Conservation (phyloP, 75 land plant species). For the Ceratopteris richardii region DNA sequence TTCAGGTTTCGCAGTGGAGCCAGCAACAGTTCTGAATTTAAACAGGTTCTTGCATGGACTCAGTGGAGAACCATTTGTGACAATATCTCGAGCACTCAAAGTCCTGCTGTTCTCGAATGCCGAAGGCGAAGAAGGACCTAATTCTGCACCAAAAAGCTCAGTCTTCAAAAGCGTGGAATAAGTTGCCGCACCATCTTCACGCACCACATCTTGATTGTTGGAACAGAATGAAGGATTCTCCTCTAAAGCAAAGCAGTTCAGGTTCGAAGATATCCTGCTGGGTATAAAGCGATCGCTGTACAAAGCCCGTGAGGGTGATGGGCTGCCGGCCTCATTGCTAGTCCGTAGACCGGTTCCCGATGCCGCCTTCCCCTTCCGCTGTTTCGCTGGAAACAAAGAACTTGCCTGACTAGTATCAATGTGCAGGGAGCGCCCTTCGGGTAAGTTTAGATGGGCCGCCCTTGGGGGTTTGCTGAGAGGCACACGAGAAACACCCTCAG, state of each 20-base stretch:
- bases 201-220: constrained; percentile 16
- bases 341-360: too few relatives aligned
- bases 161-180: constrained; percentile 59
- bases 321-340: too few relatives aligned
- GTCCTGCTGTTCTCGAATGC: too few relatives aligned
- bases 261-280: constrained; percentile 68
- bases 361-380: too few relatives aligned
- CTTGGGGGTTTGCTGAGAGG: neutral
- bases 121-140: constrained; percentile 32
- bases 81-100: constrained; percentile 37
- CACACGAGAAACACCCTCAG: too few relatives aligned
- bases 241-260: constrained; percentile 58
- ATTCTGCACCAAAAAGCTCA: constrained; percentile 79
- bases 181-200: constrained; percentile 72
- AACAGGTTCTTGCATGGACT: constrained; percentile 82
- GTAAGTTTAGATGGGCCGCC: too few relatives aligned
- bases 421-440: too few relatives aligned
- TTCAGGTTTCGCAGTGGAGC: constrained; percentile 39
- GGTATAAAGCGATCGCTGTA: constrained; percentile 96
- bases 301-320: constrained; percentile 44
- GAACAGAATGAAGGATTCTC: constrained; percentile 51
- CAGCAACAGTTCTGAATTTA: constrained; percentile 54
- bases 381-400: neutral
- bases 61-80: constrained; percentile 46
- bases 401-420: too few relatives aligned